These are phyloP conservation scores for Pythium utonaiense DNA, from an alignment of 352 stramenopile genomes.

Conservation along the genomic window DNA sequence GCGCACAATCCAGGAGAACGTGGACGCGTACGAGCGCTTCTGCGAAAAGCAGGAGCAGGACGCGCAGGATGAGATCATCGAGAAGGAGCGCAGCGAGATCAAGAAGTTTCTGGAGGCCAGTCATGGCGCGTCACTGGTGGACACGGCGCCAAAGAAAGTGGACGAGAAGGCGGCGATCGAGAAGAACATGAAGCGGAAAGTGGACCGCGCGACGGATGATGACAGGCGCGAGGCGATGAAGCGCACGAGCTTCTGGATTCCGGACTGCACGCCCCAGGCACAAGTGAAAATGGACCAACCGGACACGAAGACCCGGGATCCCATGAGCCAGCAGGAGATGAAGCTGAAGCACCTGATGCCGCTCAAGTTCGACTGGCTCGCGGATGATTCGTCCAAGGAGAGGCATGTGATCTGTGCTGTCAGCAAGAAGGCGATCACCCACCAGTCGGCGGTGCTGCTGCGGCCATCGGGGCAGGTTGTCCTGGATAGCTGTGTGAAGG, in stretches of 20 bases:
- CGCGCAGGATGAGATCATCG: conserved; percentile 43
- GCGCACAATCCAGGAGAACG: conserved; percentile 69
- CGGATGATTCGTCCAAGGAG: conserved; percentile 25
- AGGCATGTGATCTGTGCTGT: conserved; percentile 64
- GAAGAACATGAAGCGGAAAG: conserved; percentile 64
- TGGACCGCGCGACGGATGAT: conserved; percentile 68
- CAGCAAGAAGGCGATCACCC: conserved; percentile 81
- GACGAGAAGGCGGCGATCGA: conserved; percentile 23
- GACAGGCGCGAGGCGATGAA: conserved; percentile 78
- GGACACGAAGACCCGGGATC: conserved; percentile 72
- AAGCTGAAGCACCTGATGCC: conserved; percentile 89
- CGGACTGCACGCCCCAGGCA: conserved; percentile 67
- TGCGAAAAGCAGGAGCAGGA: conserved; percentile 46
- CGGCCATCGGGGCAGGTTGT: conserved; percentile 75
- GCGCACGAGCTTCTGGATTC: conserved; percentile 84
- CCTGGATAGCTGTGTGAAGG: conserved; percentile 75
- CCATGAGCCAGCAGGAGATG: conserved; percentile 79
- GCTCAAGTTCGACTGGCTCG: conserved; percentile 76
- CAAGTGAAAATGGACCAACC: conserved; percentile 49
- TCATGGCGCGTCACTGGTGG: conserved; percentile 6
- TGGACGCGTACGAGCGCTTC: conserved; percentile 59
- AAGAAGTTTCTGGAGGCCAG: conserved; percentile 47
- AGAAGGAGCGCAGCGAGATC: conserved; percentile 50
- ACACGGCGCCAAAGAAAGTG: not conserved
- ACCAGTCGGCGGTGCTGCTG: conserved; percentile 73